A percentile compares a stretch with the other conserved stretches of the same genome.
Evolutionary conservation across 306 rosid species (phyloP).

Genomic region (Fragaria nilgerrensis): DNA sequence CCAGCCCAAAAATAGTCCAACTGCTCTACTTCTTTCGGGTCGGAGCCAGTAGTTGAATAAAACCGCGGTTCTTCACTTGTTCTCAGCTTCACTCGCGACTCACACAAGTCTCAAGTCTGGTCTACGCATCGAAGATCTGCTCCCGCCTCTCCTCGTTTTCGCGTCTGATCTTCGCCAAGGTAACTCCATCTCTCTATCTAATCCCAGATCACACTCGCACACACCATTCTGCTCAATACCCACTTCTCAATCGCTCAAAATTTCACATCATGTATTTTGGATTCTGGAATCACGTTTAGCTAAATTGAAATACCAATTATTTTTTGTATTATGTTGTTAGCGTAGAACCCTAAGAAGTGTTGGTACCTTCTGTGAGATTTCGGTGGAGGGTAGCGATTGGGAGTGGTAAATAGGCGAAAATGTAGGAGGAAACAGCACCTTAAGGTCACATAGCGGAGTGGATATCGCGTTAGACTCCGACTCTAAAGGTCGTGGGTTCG

Average conservation of each 20-base stretch:
- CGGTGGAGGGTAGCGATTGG: background rate
- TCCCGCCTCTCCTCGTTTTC: constrained; percentile 11
- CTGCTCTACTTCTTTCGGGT: background rate
- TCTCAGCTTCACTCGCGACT: background rate
- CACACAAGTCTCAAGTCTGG: background rate
- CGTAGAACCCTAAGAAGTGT: background rate
- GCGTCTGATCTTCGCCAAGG: constrained; percentile 23
- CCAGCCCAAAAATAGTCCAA: too few relatives aligned
- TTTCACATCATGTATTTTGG: background rate
- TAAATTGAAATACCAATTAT: background rate
- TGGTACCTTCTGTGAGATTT: background rate
- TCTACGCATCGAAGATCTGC: constrained; percentile 12
- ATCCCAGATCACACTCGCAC: background rate
- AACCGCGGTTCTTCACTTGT: background rate
- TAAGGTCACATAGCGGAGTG: constrained; percentile 94
- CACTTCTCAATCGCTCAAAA: background rate
- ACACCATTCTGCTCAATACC: background rate
- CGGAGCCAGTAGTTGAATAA: background rate
- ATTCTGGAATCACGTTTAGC: background rate
- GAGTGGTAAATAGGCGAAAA: background rate
- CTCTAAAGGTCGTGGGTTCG: constrained; percentile 99
- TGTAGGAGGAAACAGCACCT: background rate
- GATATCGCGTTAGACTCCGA: constrained; percentile 99
- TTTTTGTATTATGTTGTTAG: background rate
- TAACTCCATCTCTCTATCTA: background rate